phyloP scores from a whole-genome alignment of 257 asterid genomes.

The Solanum tacnaense region DNA sequence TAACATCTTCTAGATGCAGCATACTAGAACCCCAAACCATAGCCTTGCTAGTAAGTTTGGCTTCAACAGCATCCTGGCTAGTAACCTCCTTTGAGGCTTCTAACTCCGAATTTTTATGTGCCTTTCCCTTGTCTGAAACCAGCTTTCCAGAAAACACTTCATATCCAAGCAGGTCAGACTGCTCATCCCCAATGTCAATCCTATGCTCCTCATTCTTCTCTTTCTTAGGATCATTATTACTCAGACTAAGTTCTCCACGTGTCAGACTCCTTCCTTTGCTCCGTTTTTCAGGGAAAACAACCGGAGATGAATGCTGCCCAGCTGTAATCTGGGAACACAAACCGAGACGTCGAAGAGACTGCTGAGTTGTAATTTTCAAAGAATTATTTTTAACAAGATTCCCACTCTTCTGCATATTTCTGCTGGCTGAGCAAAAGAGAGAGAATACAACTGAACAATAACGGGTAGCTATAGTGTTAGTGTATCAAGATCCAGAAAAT shows the following conservation, averaged over 20 bases:
- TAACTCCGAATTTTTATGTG: conserved; percentile 32
- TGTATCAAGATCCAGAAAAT: not conserved
- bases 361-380: conserved; percentile 60
- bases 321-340: conserved; percentile 73
- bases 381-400: conserved; percentile 66
- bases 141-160: conserved; percentile 75
- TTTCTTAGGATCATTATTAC: conserved; percentile 37
- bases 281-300: conserved; percentile 87
- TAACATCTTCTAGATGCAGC: conserved; percentile 61
- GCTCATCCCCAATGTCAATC: conserved; percentile 89
- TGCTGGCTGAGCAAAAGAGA: not conserved
- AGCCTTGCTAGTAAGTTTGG: conserved; percentile 88
- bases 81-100: conserved; percentile 42
- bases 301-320: conserved; percentile 81
- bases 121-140: conserved; percentile 46
- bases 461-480: not conserved
- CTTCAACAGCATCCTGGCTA: conserved; percentile 52
- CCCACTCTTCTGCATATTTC: conserved; percentile 63
- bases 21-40: conserved; percentile 71
- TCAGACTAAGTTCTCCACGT: conserved; percentile 24
- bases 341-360: conserved; percentile 86
- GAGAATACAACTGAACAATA: not conserved
- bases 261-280: conserved; percentile 47
- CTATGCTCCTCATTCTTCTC: conserved; percentile 56
- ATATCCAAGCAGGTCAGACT: conserved; percentile 80